Evolutionary conservation across 768 basidiomycete genomes (phyloP).

Genomic region (Hydnum rufescens): DNA sequence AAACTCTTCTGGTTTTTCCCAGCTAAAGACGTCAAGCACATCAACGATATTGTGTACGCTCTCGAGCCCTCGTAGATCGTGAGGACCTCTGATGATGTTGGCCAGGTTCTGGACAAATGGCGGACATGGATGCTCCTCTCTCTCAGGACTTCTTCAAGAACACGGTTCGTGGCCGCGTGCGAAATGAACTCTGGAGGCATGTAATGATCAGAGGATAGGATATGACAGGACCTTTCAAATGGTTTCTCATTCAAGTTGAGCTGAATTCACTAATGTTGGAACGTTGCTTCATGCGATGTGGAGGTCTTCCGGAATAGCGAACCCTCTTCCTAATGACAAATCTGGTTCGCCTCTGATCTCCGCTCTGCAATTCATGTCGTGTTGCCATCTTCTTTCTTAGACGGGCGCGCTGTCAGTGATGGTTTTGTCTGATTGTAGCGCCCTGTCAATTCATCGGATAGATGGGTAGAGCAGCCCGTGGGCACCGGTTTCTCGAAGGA

Average conservation of each 20-base stretch:
- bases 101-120: constrained; percentile 2
- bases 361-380: background rate
- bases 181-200: background rate
- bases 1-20: constrained; percentile 7
- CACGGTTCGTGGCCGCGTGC: background rate
- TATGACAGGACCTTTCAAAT: background rate
- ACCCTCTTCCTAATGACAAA: background rate
- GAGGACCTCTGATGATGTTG: background rate
- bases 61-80: background rate
- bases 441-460: background rate
- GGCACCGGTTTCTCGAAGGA: constrained; percentile 66
- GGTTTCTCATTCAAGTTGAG: background rate
- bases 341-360: background rate
- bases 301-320: background rate
- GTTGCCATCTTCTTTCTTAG: background rate
- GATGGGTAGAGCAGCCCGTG: constrained; percentile 59
- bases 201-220: too few relatives aligned
- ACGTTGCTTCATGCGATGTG: background rate
- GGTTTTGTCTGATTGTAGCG: background rate
- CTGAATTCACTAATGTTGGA: background rate
- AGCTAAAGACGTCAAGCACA: background rate
- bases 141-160: constrained; percentile 1
- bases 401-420: background rate
- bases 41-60: background rate
- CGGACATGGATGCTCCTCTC: background rate